Conservation (phyloP, 2,329 filamentous ascomycete genomes). For the Hypocrella siamensis region DNA sequence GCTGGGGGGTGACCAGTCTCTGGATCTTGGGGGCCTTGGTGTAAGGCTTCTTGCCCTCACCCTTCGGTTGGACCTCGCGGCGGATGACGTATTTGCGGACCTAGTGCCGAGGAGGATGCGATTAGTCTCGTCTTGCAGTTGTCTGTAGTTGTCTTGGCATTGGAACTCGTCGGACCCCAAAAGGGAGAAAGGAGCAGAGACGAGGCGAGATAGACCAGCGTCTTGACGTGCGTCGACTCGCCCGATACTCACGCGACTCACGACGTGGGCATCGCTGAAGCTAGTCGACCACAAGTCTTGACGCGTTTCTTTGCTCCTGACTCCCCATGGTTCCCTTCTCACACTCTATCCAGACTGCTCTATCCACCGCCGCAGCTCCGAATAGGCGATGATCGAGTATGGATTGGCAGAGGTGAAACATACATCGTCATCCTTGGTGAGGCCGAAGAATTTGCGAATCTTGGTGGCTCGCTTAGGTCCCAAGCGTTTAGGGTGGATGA, state of each 20-base stretch:
- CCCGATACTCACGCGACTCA: too few relatives aligned
- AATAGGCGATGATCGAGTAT: constrained; percentile 55
- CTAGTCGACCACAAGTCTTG: background rate
- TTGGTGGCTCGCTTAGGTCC: constrained; percentile 99
- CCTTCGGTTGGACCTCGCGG: constrained; percentile 93
- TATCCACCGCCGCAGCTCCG: constrained; percentile 28
- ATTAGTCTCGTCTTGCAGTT: constrained; percentile 19
- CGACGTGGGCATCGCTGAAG: too few relatives aligned
- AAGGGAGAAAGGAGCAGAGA: background rate
- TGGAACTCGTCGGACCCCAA: constrained; percentile 10
- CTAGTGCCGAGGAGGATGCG: constrained; percentile 30
- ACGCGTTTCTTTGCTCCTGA: background rate
- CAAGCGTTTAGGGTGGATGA: constrained; percentile 96
- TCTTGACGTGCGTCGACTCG: too few relatives aligned
- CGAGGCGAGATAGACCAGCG: too few relatives aligned
- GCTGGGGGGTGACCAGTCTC: constrained; percentile 97
- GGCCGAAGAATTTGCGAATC: constrained; percentile 98
- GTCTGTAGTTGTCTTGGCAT: background rate
- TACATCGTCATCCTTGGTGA: constrained; percentile 99
- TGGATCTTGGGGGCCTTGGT: constrained; percentile 99
- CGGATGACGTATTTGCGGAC: constrained; percentile 99
- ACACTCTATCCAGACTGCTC: constrained; percentile 42
- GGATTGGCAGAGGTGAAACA: constrained; percentile 44
- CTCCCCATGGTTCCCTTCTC: constrained; percentile 24
- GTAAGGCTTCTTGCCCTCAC: constrained; percentile 94